These are phyloP conservation scores for Hirsutella rhossiliensis DNA, from an alignment of 2,329 filamentous ascomycete genomes.

Conservation along the genomic window DNA sequence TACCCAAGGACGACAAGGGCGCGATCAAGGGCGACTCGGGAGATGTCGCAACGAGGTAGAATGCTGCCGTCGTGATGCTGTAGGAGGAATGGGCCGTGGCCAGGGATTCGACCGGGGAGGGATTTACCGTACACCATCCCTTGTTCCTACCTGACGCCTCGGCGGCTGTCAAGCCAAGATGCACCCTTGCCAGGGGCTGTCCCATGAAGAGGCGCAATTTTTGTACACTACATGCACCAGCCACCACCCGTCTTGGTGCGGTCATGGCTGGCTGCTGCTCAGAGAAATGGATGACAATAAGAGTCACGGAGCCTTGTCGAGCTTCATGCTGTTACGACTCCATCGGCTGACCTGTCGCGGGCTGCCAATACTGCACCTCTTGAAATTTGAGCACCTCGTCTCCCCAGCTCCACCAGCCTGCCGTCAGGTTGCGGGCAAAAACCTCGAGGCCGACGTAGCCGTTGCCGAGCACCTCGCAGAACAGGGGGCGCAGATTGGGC, in stretches of 20 bases:
- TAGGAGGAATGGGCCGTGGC: not conserved
- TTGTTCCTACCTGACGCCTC: too few relatives aligned
- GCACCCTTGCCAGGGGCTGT: too few relatives aligned
- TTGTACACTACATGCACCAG: too few relatives aligned
- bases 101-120: too few relatives aligned
- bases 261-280: too few relatives aligned
- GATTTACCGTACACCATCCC: too few relatives aligned
- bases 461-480: conserved; percentile 40
- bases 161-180: too few relatives aligned
- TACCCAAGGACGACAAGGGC: conserved; percentile 11
- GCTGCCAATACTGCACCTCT: conserved; percentile 36
- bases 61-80: not conserved
- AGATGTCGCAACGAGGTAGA: not conserved
- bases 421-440: conserved; percentile 62
- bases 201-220: too few relatives aligned
- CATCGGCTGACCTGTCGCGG: conserved; percentile 6
- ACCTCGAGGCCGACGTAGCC: conserved; percentile 55
- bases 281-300: not conserved
- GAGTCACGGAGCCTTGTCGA: not conserved
- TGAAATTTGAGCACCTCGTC: conserved; percentile 64
- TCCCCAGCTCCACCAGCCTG: conserved; percentile 71
- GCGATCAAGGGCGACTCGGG: conserved; percentile 1
- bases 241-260: too few relatives aligned
- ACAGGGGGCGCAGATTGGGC: conserved; percentile 52
- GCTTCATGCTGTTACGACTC: not conserved